Percentiles rank a stretch among this genome's conserved stretches.
Conservation (phyloP, 2,329 filamentous ascomycete genomes). For the Calonectria naviculata region DNA sequence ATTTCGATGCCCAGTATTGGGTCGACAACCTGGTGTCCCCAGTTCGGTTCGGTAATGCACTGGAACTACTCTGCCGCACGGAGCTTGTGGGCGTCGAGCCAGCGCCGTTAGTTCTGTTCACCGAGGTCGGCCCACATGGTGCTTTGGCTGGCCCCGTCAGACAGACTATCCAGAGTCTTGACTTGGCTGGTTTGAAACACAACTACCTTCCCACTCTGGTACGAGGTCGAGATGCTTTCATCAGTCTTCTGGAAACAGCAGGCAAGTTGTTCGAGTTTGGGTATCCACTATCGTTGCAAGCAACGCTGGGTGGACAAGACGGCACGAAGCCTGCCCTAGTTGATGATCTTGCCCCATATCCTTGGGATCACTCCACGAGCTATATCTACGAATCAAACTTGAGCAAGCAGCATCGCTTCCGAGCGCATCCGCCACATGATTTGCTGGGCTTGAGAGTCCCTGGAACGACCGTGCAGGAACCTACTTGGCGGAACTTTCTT, state of each 20-base stretch:
- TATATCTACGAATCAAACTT: slow-evolving; percentile 48
- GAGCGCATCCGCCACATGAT: slow-evolving; percentile 50
- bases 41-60: slow-evolving; percentile 37
- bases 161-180: slow-evolving; percentile 32
- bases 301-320: background rate
- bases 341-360: slow-evolving; percentile 49
- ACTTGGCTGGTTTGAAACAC: slow-evolving; percentile 20
- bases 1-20: slow-evolving; percentile 38
- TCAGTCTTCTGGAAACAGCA: slow-evolving; percentile 23
- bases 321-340: background rate
- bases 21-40: slow-evolving; percentile 42
- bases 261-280: slow-evolving; percentile 27
- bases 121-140: slow-evolving; percentile 40
- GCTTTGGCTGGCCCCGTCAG: slow-evolving; percentile 37
- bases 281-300: slow-evolving; percentile 17
- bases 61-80: slow-evolving; percentile 23
- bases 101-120: slow-evolving; percentile 20
- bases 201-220: slow-evolving; percentile 18
- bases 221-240: slow-evolving; percentile 40
- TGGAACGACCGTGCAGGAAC: slow-evolving; percentile 26
- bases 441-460: slow-evolving; percentile 38
- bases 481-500: slow-evolving; percentile 36
- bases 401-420: slow-evolving; percentile 45
- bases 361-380: slow-evolving; percentile 50
- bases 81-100: slow-evolving; percentile 7